phyloP scores from a whole-genome alignment of 352 stramenopile species.

The Pythium diclinum region DNA sequence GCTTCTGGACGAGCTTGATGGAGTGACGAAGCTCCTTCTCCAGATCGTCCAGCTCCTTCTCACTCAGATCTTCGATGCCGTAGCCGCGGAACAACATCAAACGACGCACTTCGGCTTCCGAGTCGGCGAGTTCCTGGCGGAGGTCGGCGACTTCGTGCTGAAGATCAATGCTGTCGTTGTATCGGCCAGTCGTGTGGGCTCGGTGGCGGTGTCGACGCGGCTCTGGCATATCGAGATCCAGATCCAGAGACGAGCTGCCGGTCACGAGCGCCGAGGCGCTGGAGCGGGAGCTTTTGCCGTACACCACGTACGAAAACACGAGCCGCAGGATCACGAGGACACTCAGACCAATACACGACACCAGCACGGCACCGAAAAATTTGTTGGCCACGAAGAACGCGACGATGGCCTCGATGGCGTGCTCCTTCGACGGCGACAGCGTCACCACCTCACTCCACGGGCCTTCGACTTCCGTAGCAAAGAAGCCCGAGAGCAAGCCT shows the following conservation, averaged over 20 bases:
- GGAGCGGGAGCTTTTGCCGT: constrained; percentile 4
- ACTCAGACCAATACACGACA: constrained; percentile 46
- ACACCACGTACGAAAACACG: constrained; percentile 36
- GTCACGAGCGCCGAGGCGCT: background rate
- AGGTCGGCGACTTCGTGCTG: constrained; percentile 64
- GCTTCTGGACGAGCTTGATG: constrained; percentile 49
- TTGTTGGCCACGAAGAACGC: constrained; percentile 51
- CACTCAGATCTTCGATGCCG: constrained; percentile 53
- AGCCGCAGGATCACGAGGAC: constrained; percentile 40
- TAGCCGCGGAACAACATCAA: constrained; percentile 79
- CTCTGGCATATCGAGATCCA: background rate
- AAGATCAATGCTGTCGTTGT: constrained; percentile 19
- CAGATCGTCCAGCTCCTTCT: constrained; percentile 47
- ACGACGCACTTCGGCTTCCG: constrained; percentile 63
- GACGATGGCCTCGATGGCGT: constrained; percentile 49
- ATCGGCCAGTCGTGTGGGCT: constrained; percentile 8
- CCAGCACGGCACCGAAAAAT: constrained; percentile 40
- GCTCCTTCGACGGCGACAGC: constrained; percentile 44
- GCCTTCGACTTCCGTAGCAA: constrained; percentile 50
- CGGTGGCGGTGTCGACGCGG: constrained; percentile 1
- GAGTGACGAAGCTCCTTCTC: constrained; percentile 55
- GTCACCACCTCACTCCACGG: constrained; percentile 49
- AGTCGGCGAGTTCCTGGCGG: constrained; percentile 72
- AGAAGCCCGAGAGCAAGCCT: constrained; percentile 39
- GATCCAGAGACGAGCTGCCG: background rate